Base-by-base conservation (phyloP, 306 rosid species). In the Prinsepia uniflora region DNA sequence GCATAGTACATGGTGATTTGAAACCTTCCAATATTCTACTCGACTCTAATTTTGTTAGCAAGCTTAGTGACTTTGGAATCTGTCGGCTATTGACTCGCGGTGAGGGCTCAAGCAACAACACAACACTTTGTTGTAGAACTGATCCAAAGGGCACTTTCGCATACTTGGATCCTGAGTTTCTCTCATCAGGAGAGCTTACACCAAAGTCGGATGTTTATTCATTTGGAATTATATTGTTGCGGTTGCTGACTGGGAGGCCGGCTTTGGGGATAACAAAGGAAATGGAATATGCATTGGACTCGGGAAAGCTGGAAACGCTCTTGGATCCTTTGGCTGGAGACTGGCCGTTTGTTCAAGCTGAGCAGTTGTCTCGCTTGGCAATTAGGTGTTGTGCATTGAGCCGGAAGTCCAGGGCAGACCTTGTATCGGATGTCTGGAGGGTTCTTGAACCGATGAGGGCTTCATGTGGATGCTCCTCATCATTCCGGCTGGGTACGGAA, bases 281-380 rank as follows among this genome's bases (percentile, higher is more conserved):
- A 34, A 91, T 94, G 75, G 70, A 86, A 65, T 63, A 24, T 67
- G 88, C 86, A 52, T 69, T 91, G 68, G 83, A 77, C 42, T 60
- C 66, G 48, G 90, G 97, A 79, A 82, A 82, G 22, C 69, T 94
- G 63, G 66, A 81, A 64, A 72, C 75, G 19, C 55, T 89, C 54
- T 72, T 94, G 78, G 99, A 94, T 87, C 92, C 96, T 63, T 87
- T 86, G 78, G 97, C 92, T n/a, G 99, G 99, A 75, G 91, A 86
- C 22, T 91, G 97, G 99, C 97, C 97, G 18, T 67, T 89, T 74
- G 92, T 73, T 63, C 81, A 75, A 75, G 97, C 92, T 10, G 90
- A 84, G 63, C 82, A 84, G 74, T 78, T 91, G 75, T 74, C 81
- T 87, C 74, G 61, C 65, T 69, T 94, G 84, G 99, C 97, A 50